These are phyloP conservation scores for Vigna angularis DNA, from an alignment of 306 rosid genomes.

Conservation along the genomic window DNA sequence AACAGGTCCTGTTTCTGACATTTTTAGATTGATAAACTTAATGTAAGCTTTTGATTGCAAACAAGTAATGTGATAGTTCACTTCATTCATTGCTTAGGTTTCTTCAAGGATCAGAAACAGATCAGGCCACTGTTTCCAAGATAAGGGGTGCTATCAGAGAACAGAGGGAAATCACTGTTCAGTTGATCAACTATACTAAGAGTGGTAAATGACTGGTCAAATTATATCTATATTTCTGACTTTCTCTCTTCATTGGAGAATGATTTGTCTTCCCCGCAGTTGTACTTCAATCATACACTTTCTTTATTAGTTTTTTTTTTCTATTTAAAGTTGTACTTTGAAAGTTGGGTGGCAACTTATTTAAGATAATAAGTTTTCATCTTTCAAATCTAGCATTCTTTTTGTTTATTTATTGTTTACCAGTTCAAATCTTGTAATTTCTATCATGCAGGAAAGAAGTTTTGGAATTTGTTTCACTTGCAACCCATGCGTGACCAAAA, in stretches of 20 bases:
- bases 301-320: not conserved
- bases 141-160: slow-evolving; percentile 87
- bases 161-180: slow-evolving; percentile 90
- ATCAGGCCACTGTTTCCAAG: slow-evolving; percentile 65
- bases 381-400: not conserved
- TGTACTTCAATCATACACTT: not conserved
- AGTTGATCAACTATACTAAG: slow-evolving; percentile 91
- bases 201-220: slow-evolving; percentile 64
- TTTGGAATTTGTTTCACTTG: slow-evolving; percentile 96
- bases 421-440: slow-evolving; percentile 43
- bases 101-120: slow-evolving; percentile 98
- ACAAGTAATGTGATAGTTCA: slow-evolving; percentile 27
- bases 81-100: slow-evolving; percentile 61
- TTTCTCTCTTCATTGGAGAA: not conserved
- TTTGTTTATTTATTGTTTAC: not conserved
- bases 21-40: slow-evolving; percentile 16
- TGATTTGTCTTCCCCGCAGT: not conserved
- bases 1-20: slow-evolving; percentile 27
- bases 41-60: not conserved
- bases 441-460: slow-evolving; percentile 75
- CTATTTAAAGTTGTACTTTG: slow-evolving; percentile 19
- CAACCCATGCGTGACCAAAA: slow-evolving; percentile 94
- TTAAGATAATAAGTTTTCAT: not conserved
- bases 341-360: slow-evolving; percentile 9
- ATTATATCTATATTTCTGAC: not conserved